Evolutionary conservation across 2,329 filamentous ascomycete genomes (phyloP), one percentile per base, ranked within the genome.

Genomic region (Hymenoscyphus albidus): DNA sequence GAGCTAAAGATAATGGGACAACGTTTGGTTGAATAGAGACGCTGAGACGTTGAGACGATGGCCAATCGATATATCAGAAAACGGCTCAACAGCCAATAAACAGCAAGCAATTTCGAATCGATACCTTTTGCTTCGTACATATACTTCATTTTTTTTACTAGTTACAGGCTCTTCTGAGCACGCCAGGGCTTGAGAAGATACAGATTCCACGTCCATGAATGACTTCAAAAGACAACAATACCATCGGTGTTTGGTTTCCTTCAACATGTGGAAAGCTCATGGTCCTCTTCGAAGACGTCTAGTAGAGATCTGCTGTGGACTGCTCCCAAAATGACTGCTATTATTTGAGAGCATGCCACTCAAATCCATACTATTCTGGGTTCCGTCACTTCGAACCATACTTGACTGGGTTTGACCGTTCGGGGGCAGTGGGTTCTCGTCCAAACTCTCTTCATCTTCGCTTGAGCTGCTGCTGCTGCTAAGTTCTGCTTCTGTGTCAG

Each of bases 401-500:
- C 74, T 75, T 12, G 70, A 59, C 62, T 62, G 32, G 62, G 65
- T 32, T 65, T 67, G 35, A 51, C 62, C 27, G 14, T 27, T 27
- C 27, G 5, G 64, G 14, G 70, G 65, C 3, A 72, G 58, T 14
- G 73, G 73, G 12, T 79, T 76, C 5, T 79, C 78, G 31, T 78
- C 77, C 18, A 74, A 72, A 38, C 75, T 75, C 39, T 77, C 76
- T 16, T 77, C 76, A 9, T 79, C 78, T 13, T 54, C 48, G 5
- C 22, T 18, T 54, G 22, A 5, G 18, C 48, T 54, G 66, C 48
- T 54, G 66, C 81, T 83, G 72, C 81, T 85, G 65, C 77, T 82
- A 61, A 87, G 70, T 61, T 88, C 87, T 9, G 82, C 88, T 69
- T 92, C 89, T 1, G 88, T 89, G 76, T 92, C 90, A 9, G 90